Base-by-base conservation (phyloP, 192 early-diverging fungal genomes). In the Coemansia sp. region DNA sequence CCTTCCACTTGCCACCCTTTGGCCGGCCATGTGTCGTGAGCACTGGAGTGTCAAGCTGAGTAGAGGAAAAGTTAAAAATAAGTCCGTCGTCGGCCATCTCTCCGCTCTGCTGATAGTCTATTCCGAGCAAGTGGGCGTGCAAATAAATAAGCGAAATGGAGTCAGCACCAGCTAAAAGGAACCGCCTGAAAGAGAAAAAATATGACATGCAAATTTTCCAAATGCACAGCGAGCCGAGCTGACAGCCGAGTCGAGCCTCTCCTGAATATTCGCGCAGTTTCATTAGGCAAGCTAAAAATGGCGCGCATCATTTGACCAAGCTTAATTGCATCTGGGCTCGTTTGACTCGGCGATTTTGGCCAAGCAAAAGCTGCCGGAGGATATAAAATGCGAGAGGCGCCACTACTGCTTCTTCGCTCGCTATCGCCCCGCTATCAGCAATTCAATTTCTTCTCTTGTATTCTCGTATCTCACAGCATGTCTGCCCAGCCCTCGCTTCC, bases 41-140 rank as follows among this genome's bases (percentile, higher is more conserved):
- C 22, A 67, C 60, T 34, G 59, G 36, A 64, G 61, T 36, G 36
- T 50, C 35, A 14, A 32, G 53, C 57, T 3, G 63, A 38, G 36
- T 55, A 1, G 61, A 37, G n/a, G 65, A 39, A 60, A 90, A 83
- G 75, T 90, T 90, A 32, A 92, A 61, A 53, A 89, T 63, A 21
- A 90, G 58, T 7, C 86, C 88, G 67, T 90, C 90, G 72, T 88
- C 88, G 24, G 59, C 83, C 83, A 86, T 86, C 43, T 60, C 26
- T 38, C 55, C 3, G 55, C 62, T 41, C 24, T 35, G 34, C 22
- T 53, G 10, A 26, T 38, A 36, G 44, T 26, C 44, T 46, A 41
- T 18, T 53, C 40, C 4, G 41, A 33, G 2, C 14, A 10, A 19
- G 39, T 24, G 19, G 41, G 29, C n/a, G 18, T 41, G 18, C 21